Base-by-base conservation (phyloP, 2,329 filamentous ascomycete species). In the Talaromyces sp. region DNA sequence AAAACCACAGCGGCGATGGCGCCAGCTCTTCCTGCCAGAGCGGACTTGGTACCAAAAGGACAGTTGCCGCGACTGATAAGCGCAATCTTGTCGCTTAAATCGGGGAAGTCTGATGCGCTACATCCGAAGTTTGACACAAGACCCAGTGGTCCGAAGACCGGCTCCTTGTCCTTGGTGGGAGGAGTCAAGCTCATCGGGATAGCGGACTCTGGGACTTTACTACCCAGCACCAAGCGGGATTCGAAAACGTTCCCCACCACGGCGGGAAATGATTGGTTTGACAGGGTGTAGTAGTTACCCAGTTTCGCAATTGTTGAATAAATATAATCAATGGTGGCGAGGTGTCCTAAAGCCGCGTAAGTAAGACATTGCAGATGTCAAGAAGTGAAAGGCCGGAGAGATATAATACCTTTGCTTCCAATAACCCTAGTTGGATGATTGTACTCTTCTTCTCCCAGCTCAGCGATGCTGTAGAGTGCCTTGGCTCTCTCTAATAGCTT, bases 1-100 rank as follows among this genome's bases (percentile, higher is more conserved):
- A 90, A 92, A 55, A 94, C 80, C 14, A 94, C 75, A 0, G 87
- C 88, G 1, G 86, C 90, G 3, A 84, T 73, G 5, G 90, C 90
- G 21, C 89, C 88, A 1, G 88, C 88, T 54, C 78, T 80, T 48
- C 86, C 88, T 6, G 90, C 89, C 14, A 83, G 76, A 57, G 81
- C 81, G 1, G 88, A 88, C 77, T 94, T 94, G 61, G 80, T 74
- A 11, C 86, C 88, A 66, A 93, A 94, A 8, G 85, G 66, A 69
- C 90, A 94, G 1, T 75, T 79, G 57, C 90, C 90, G 59, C 90
- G 86, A 31, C 81, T 79, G 64, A 94, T 82, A 41, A 94, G 79
- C 10, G 88, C 89, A 61, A 94, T 87, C 61, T 84, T 85, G 55
- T 85, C 88, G 10, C 77, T 72, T 3, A 88, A 75, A 1, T 77